A percentile compares a stretch with the other conserved stretches of the same genome.
phyloP scores from a whole-genome alignment of 108 stramenopile species.

The Cyclotella kingstonii region DNA sequence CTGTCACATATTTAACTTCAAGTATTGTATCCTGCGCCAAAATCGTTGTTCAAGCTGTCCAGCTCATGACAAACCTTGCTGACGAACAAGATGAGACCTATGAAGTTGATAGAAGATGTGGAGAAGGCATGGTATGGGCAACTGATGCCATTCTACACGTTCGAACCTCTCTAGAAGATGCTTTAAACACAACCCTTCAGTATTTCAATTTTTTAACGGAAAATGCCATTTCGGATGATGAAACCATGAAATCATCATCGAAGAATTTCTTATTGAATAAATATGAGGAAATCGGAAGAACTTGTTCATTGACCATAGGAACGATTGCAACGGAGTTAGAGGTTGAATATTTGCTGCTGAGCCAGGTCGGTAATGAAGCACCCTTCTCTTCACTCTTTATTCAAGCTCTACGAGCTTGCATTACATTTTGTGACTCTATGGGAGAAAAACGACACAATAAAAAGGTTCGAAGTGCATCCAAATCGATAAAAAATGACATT shows the following conservation, averaged over 20 bases:
- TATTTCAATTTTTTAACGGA: constrained; percentile 12
- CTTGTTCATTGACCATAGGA: constrained; percentile 28
- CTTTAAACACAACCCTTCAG: constrained; percentile 37
- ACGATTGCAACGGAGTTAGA: constrained; percentile 41
- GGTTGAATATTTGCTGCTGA: constrained; percentile 23
- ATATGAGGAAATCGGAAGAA: constrained; percentile 18
- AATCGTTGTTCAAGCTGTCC: constrained; percentile 30
- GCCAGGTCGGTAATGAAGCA: neutral
- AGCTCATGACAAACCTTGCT: constrained; percentile 32
- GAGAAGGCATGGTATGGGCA: constrained; percentile 1
- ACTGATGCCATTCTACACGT: constrained; percentile 38
- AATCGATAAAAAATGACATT: neutral
- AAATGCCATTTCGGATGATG: neutral
- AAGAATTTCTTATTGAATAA: neutral
- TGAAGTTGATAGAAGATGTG: neutral
- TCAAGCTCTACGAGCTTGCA: constrained; percentile 10
- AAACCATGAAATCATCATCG: neutral
- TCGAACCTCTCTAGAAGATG: constrained; percentile 40
- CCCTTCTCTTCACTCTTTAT: constrained; percentile 10
- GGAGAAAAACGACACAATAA: constrained; percentile 1
- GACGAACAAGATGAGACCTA: constrained; percentile 17
- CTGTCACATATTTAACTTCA: neutral
- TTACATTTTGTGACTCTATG: constrained; percentile 18
- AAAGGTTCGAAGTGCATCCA: neutral
- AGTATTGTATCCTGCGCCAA: constrained; percentile 17